phyloP scores from a whole-genome alignment of 768 basidiomycete genomes.

The Pleurotus giganteus region DNA sequence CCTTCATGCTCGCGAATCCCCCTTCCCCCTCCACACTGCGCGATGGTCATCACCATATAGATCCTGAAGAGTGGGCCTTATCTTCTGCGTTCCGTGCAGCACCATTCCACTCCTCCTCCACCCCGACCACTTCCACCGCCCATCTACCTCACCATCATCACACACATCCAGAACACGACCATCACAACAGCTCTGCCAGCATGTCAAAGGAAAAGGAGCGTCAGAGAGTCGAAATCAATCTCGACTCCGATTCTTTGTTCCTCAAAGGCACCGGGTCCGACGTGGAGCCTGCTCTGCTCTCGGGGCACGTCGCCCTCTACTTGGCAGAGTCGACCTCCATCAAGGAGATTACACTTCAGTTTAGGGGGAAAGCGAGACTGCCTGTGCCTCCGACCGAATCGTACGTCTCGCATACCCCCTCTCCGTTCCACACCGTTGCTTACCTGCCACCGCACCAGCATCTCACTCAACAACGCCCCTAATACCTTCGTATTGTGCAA shows the following conservation, averaged over 20 bases:
- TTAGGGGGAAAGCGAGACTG: constrained; percentile 78
- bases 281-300: constrained; percentile 77
- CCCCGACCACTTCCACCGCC: not conserved
- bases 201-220: constrained; percentile 45
- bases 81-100: constrained; percentile 3
- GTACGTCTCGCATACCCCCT: constrained; percentile 41
- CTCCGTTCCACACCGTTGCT: constrained; percentile 8
- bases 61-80: constrained; percentile 7
- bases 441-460: constrained; percentile 24
- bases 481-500: constrained; percentile 66
- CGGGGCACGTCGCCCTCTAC: constrained; percentile 77
- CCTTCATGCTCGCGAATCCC: constrained; percentile 4
- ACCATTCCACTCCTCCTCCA: constrained; percentile 4
- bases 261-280: constrained; percentile 82
- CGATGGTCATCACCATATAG: not conserved
- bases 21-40: constrained; percentile 2
- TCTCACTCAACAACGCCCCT: constrained; percentile 40
- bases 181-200: constrained; percentile 22
- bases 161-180: constrained; percentile 1
- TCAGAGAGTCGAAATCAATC: constrained; percentile 70
- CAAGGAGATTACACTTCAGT: constrained; percentile 81
- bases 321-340: constrained; percentile 81
- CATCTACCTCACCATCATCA: not conserved
- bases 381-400: constrained; percentile 56
- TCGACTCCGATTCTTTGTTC: constrained; percentile 66